These are phyloP conservation scores for Nemania serpens DNA, from an alignment of 2,329 filamentous ascomycete species.

Conservation along the genomic window DNA sequence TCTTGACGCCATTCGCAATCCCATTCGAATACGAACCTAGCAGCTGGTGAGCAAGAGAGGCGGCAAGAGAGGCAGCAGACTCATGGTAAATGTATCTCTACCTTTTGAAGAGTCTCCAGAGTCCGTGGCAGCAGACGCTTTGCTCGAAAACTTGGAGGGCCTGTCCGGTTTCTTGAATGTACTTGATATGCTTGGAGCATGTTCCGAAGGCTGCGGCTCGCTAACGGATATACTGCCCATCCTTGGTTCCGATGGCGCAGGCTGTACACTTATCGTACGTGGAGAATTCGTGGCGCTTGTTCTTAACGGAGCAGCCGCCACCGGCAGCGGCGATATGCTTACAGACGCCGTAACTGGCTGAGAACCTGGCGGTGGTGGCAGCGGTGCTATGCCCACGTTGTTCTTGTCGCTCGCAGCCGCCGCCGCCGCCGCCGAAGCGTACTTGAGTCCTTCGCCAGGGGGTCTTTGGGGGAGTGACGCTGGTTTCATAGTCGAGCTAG, in stretches of 20 bases:
- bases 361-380: constrained; percentile 83
- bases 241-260: constrained; percentile 44
- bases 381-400: constrained; percentile 88
- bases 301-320: constrained; percentile 56
- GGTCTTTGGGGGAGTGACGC: constrained; percentile 83
- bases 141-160: constrained; percentile 50
- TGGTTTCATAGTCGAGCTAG: constrained; percentile 81
- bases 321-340: constrained; percentile 54
- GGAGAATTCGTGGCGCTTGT: constrained; percentile 61
- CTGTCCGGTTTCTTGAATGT: constrained; percentile 42
- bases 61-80: constrained; percentile 13
- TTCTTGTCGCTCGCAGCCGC: constrained; percentile 86
- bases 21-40: constrained; percentile 56
- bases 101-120: constrained; percentile 51
- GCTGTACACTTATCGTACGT: constrained; percentile 53
- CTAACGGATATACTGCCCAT: constrained; percentile 32
- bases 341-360: constrained; percentile 43
- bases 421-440: constrained; percentile 92
- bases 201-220: constrained; percentile 39
- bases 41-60: constrained; percentile 26
- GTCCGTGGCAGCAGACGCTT: constrained; percentile 50
- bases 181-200: constrained; percentile 34
- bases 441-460: constrained; percentile 90
- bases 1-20: constrained; percentile 56
- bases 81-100: constrained; percentile 36